These are phyloP conservation scores for Parsonsia alboflavescens DNA, from an alignment of 257 asterid species.

Conservation along the genomic window DNA sequence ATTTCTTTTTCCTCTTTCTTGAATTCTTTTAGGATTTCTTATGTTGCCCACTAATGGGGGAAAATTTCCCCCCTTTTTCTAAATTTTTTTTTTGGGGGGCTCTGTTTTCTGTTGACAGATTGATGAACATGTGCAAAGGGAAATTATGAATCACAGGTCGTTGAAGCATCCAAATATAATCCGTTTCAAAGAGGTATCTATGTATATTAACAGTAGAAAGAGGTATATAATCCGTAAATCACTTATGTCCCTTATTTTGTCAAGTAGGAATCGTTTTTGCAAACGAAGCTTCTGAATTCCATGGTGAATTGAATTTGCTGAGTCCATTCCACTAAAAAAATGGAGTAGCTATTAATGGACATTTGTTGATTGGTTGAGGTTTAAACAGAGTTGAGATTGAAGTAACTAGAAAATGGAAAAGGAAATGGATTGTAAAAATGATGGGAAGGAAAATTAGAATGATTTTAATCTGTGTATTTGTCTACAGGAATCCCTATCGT, in stretches of 20 bases:
- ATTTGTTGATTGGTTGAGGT: neutral
- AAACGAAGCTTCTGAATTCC: neutral
- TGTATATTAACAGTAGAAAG: conserved; percentile 2
- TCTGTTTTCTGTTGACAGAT: too few species aligned
- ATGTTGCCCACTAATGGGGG: too few species aligned
- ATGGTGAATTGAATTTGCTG: neutral
- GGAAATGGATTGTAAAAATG: neutral
- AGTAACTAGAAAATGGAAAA: neutral
- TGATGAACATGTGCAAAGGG: conserved; percentile 48
- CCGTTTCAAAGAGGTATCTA: conserved; percentile 31
- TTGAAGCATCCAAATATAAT: conserved; percentile 43
- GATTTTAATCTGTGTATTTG: neutral
- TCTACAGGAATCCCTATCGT: too few species aligned
- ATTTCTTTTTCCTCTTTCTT: too few species aligned
- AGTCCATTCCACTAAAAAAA: neutral
- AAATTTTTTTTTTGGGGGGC: too few species aligned
- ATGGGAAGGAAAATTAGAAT: neutral
- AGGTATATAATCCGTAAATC: neutral
- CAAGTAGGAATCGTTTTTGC: too few species aligned
- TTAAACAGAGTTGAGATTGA: neutral
- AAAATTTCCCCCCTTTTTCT: too few species aligned
- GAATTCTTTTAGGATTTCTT: too few species aligned
- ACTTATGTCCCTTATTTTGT: too few species aligned
- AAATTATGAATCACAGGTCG: conserved; percentile 45
- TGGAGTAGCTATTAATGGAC: neutral